Evolutionary conservation across 345 rosid species (phyloP).

Genomic region (Excoecaria agallocha): DNA sequence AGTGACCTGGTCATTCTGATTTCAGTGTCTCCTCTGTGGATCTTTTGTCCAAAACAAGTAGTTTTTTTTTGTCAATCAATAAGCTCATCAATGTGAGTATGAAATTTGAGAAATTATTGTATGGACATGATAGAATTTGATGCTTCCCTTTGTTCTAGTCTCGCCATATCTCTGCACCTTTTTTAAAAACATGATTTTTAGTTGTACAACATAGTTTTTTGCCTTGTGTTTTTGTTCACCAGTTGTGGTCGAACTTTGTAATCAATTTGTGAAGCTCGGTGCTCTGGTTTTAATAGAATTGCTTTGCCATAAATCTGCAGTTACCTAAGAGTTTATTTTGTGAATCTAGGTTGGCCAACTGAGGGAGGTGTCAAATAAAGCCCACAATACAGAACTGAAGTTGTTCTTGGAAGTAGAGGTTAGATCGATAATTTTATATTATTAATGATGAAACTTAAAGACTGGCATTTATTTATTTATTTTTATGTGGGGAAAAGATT

Average conservation of each 20-base stretch:
- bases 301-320: not conserved
- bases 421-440: conserved; percentile 54
- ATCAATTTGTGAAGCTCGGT: not conserved
- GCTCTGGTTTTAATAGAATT: not conserved
- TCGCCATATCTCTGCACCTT: not conserved
- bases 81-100: not conserved
- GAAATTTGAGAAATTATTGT: not conserved
- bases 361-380: conserved; percentile 77
- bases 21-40: too few relatives aligned
- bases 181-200: not conserved
- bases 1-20: too few relatives aligned
- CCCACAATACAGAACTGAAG: conserved; percentile 74
- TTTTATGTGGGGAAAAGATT: not conserved
- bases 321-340: not conserved
- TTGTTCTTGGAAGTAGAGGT: conserved; percentile 82
- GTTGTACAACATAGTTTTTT: not conserved
- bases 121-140: too few relatives aligned
- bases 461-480: not conserved
- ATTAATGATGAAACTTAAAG: not conserved
- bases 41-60: too few relatives aligned
- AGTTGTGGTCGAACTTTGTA: not conserved
- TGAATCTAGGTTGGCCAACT: conserved; percentile 79
- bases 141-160: too few relatives aligned
- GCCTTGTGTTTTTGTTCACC: not conserved
- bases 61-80: not conserved